Percentiles rank a stretch among this genome's conserved stretches.
phyloP scores from a whole-genome alignment of 192 early-diverging fungal genomes.

The Coemansia sp. region DNA sequence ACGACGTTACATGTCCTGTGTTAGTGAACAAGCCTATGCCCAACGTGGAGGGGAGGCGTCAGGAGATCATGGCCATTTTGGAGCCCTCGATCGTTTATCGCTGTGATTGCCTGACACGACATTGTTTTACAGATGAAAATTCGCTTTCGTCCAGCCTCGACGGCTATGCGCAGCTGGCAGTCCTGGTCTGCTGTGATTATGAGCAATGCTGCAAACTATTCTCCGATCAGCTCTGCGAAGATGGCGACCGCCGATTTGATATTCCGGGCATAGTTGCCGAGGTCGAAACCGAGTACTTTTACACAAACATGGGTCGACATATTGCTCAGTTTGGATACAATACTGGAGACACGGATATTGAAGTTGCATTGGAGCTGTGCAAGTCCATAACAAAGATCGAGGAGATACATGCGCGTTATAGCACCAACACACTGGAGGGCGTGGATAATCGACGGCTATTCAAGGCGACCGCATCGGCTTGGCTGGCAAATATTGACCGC shows the following conservation, averaged over 20 bases:
- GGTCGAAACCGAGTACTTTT: constrained; percentile 44
- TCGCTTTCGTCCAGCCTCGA: constrained; percentile 24
- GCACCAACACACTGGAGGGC: constrained; percentile 11
- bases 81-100: constrained; percentile 42
- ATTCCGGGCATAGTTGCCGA: constrained; percentile 47
- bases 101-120: constrained; percentile 37
- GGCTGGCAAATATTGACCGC: constrained; percentile 42
- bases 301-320: constrained; percentile 29
- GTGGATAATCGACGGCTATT: constrained; percentile 44
- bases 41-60: constrained; percentile 33
- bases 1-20: constrained; percentile 39
- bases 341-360: constrained; percentile 24
- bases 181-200: constrained; percentile 33
- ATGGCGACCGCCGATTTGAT: constrained; percentile 53
- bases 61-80: constrained; percentile 24
- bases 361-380: constrained; percentile 43
- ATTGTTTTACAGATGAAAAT: constrained; percentile 41
- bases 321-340: constrained; percentile 45
- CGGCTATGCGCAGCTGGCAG: constrained; percentile 41
- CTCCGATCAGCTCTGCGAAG: constrained; percentile 32
- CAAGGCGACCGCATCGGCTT: constrained; percentile 24
- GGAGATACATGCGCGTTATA: constrained; percentile 27
- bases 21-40: constrained; percentile 47
- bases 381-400: constrained; percentile 32
- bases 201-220: constrained; percentile 40